Conservation (phyloP, 176 grass and related monocot species). For the Bolboschoenus planiculmis region DNA sequence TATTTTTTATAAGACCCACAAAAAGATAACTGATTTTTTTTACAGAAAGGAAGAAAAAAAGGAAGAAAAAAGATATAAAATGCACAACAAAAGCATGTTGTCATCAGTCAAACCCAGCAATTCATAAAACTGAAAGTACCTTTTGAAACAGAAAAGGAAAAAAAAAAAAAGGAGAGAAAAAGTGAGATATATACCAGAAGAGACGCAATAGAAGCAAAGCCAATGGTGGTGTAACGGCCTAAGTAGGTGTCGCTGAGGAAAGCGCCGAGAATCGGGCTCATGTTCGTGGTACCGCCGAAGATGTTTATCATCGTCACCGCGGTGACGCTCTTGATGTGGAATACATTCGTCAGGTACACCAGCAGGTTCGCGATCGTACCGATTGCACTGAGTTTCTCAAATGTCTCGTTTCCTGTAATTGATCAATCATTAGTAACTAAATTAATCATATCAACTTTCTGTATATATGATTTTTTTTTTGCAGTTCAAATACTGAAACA, state of each 20-base stretch:
- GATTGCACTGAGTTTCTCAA: constrained; percentile 67
- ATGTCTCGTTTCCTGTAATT: constrained; percentile 74
- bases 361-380: constrained; percentile 61
- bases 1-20: too few species aligned
- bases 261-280: constrained; percentile 50
- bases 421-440: neutral
- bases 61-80: neutral
- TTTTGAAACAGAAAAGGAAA: neutral
- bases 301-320: constrained; percentile 46
- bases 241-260: constrained; percentile 72
- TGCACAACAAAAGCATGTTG: neutral
- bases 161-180: neutral
- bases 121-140: neutral
- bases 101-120: neutral
- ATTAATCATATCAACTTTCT: neutral
- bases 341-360: constrained; percentile 72
- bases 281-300: constrained; percentile 47
- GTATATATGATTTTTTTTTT: too few species aligned
- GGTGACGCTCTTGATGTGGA: constrained; percentile 38
- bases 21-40: neutral
- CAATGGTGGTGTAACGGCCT: constrained; percentile 69
- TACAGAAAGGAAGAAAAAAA: neutral
- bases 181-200: constrained; percentile 7
- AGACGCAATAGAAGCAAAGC: constrained; percentile 38
- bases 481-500: too few species aligned